Evolutionary conservation across 345 rosid species (phyloP), one percentile per base, ranked within the genome.

Genomic region (Litchi chinensis): DNA sequence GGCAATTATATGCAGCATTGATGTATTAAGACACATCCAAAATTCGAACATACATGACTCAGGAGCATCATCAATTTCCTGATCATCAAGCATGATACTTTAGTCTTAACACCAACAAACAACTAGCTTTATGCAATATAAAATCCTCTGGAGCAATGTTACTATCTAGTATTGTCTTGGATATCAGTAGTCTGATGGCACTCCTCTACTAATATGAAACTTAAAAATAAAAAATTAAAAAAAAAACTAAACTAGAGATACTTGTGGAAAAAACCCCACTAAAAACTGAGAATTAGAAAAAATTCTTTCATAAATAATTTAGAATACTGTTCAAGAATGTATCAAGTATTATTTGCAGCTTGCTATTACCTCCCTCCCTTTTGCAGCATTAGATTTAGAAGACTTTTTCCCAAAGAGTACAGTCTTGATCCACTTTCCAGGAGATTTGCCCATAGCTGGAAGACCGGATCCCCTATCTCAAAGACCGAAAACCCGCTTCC

Each of bases 341-440:
- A 40, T 62, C 62, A 41, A 18, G 11, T 43, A 48, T 60, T n/a
- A 65, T 70, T 41, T 62, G 65, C 60, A 46, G 48, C 22, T 60
- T 48, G 76, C 15, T 3, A 26, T 83, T 79, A 93, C 99, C 96
- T 92, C 97, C 70, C 87, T 89, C 67, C 82, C 91, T 78, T 85
- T 95, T 22, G 86, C 86, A 26, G 75, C 60, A 79, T 81, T 80
- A 68, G 92, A 88, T 83, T 92, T 93, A 73, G 96, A 91, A 10
- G 91, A 41, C 82, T 90, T 95, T 88, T 93, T 95, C 41, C 98
- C 97, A 79, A 93, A 91, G 1, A 95, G 83, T 52, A 93, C 85
- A 71, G 88, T 84, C 88, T 93, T 95, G 76, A 95, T 88, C 98
- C 98, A 95, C 83, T 86, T 95, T 16, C 87, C 84, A 1, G 93